phyloP scores from a whole-genome alignment of 805 yeast genomes.

The Barnettozyma californica region DNA sequence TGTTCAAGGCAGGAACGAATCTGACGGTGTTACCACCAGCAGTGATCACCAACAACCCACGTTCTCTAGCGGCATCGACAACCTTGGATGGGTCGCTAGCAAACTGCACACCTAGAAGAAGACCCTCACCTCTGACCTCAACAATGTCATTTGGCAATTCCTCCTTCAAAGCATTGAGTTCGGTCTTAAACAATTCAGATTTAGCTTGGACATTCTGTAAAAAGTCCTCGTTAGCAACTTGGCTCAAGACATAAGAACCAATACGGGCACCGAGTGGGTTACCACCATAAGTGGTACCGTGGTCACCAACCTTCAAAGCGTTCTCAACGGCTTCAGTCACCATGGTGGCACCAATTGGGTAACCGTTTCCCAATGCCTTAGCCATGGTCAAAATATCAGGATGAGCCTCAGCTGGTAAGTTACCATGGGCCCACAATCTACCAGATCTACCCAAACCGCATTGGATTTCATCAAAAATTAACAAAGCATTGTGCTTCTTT shows the following conservation, averaged over 20 bases:
- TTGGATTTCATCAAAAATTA: constrained; percentile 94
- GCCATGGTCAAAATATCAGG: constrained; percentile 95
- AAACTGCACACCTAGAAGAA: constrained; percentile 81
- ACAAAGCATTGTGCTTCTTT: constrained; percentile 58
- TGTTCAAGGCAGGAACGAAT: constrained; percentile 88
- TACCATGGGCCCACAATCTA: constrained; percentile 85
- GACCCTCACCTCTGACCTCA: constrained; percentile 83
- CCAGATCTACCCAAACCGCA: constrained; percentile 96
- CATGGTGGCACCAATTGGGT: constrained; percentile 93
- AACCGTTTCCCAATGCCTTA: constrained; percentile 94
- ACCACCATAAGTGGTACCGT: constrained; percentile 97
- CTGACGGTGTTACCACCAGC: constrained; percentile 91
- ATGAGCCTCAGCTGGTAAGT: constrained; percentile 71
- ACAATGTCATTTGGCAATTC: constrained; percentile 56
- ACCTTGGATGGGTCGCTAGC: constrained; percentile 54
- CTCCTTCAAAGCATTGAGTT: constrained; percentile 44
- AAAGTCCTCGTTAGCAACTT: constrained; percentile 57
- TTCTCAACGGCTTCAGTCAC: constrained; percentile 74
- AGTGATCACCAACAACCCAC: constrained; percentile 79
- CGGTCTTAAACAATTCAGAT: constrained; percentile 49
- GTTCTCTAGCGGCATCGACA: constrained; percentile 65
- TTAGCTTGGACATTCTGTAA: constrained; percentile 55
- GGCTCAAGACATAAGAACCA: constrained; percentile 68
- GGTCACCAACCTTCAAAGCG: constrained; percentile 82
- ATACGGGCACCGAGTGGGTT: constrained; percentile 88